Base-by-base conservation (phyloP, 768 basidiomycete species). In the Clitopilus passeckerianus region DNA sequence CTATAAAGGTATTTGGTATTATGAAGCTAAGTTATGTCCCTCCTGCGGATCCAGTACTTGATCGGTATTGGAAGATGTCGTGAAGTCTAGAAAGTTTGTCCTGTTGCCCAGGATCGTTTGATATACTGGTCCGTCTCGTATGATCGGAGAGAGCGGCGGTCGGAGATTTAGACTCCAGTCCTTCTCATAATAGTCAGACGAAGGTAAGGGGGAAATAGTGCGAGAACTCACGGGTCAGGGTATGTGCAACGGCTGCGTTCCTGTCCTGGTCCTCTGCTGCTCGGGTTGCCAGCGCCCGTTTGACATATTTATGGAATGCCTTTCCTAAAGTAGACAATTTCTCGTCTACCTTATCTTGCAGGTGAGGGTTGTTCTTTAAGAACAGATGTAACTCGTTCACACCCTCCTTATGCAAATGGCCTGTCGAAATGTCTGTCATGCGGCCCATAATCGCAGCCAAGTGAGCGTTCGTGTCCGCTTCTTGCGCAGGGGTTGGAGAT, bases 301-400 rank as follows among this genome's bases (percentile, higher is more conserved):
- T 90, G 65, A 95, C 92, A 67, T 96, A 96, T 67, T 94, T 94
- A 54, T 91, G 84, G 78, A 95, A 96, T 6, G 91, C 91, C 18
- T 90, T 83, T 1, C 93, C 93, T 0, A 94, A 95, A 0, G 90
- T 86, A 66, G 94, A 91, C 20, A 95, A 80, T 77, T 94, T 82
- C 69, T 93, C 92, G 67, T 95, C 93, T 20, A 95, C 92, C 43
- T 85, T 85, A 1, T 85, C 75, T 66, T 84, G 82, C 69, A 93
- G 94, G 65, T 93, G 86, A 0, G 94, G 95, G 68, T 97, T 86
- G 27, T 86, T 88, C 74, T 95, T 95, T 67, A 98, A 74, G 78
- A 95, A 98, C 34, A 93, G 88, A 70, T 98, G 93, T 22, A 99
- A 77, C 66, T 95, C 93, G 2, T 93, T 95, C 58, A 98, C 95